phyloP scores from a whole-genome alignment of 140 eudicot genomes.

The Senecio squalidus region DNA sequence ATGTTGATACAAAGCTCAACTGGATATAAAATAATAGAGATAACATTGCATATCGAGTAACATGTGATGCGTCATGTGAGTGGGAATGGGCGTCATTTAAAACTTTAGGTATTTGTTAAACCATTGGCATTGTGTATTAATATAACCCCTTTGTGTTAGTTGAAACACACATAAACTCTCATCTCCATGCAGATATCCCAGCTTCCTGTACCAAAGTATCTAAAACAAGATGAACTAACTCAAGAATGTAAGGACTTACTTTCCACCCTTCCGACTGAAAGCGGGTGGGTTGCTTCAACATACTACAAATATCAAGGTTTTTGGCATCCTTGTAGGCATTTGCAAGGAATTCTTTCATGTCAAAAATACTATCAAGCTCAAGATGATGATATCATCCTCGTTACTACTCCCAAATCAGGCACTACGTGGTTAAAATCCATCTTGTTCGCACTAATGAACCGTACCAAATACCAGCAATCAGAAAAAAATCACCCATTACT shows the following conservation, averaged over 20 bases:
- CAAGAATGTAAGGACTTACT: constrained; percentile 39
- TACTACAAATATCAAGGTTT: constrained; percentile 60
- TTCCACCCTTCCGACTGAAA: constrained; percentile 40
- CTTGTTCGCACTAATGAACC: constrained; percentile 33
- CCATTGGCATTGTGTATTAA: no score
- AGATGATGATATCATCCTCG: constrained; percentile 41
- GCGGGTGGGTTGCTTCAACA: constrained; percentile 33
- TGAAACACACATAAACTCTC: neutral
- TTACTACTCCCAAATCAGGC: constrained; percentile 63
- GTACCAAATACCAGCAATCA: neutral
- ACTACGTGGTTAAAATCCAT: constrained; percentile 64
- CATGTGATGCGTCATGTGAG: no score
- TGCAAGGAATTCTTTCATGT: constrained; percentile 48
- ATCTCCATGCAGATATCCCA: constrained; percentile 18
- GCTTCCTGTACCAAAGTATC: constrained; percentile 30
- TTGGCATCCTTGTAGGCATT: constrained; percentile 42
- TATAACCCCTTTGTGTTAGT: no score
- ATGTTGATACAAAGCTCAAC: no score
- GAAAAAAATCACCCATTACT: constrained; percentile 35
- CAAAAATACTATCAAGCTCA: constrained; percentile 44
- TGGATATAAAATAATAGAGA: no score
- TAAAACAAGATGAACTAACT: constrained; percentile 37
- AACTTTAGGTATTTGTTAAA: no score
- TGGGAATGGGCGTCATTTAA: no score
- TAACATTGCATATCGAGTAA: no score